Evolutionary conservation across 768 basidiomycete genomes (phyloP).

Genomic region (Tylopilus felleus): DNA sequence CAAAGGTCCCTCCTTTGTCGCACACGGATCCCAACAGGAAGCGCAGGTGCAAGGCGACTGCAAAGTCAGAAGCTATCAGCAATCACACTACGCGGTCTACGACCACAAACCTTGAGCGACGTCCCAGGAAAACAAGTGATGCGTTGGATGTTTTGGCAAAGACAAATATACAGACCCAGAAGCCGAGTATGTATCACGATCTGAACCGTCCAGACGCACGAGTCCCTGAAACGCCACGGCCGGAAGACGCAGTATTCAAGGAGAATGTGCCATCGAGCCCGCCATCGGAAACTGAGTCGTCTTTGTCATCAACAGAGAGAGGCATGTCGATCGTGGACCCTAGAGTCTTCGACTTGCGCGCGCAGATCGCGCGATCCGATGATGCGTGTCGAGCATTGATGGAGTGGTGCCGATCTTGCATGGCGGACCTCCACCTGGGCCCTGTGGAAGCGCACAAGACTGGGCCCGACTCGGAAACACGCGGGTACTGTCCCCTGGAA

Average conservation of each 20-base stretch:
- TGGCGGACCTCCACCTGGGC: neutral
- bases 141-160: neutral
- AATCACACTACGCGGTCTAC: neutral
- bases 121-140: neutral
- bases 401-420: conserved; percentile 10
- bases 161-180: neutral
- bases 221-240: neutral
- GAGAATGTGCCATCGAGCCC: neutral
- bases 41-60: neutral
- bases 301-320: neutral
- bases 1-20: neutral
- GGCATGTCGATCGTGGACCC: conserved; percentile 8
- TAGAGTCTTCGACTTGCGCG: conserved; percentile 2
- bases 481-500: neutral
- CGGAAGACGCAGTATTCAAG: neutral
- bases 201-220: neutral
- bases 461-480: neutral
- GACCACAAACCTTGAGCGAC: neutral
- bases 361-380: conserved; percentile 6
- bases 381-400: conserved; percentile 2
- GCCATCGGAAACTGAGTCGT: neutral
- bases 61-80: neutral
- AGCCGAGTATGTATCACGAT: neutral
- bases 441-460: neutral
- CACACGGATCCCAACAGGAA: neutral